Evolutionary conservation across 2,329 filamentous ascomycete genomes (phyloP), one percentile per base, ranked within the genome.

Genomic region (Triangularia setosa): DNA sequence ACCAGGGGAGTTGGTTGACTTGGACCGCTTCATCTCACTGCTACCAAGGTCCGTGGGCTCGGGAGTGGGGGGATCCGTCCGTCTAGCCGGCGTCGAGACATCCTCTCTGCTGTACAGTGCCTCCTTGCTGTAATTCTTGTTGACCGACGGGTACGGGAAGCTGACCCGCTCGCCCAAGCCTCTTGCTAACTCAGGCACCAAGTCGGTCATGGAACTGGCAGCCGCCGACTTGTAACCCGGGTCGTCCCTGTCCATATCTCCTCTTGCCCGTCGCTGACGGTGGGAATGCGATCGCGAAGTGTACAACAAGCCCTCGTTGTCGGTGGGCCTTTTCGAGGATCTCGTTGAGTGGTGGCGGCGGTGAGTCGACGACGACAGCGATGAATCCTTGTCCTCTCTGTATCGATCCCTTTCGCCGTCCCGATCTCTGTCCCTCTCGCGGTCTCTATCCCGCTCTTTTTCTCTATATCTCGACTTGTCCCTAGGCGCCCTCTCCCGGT

Each of bases 81-180:
- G 69, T 57, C 68, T 72, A 55, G 64, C 66, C 67, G 72, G 73
- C 48, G 70, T 69, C 24, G 77, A 74, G 58, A 84, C 69, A 61
- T 85, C 81, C 55, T 88, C 84, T 60, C 80, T 81, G 73, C 86
- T 88, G 61, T 97, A 86, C 54, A 87, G 86, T 5, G 52, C 21
- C 56, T 88, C 84, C 60, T 81, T 81, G 73, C 86, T 88, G 61
- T 97, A 86, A 79, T 52, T 40, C 78, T 96, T 97, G 78, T 91
- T 95, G 77, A 96, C 92, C 11, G 84, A 83, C 1, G 93, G 92
- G 74, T 97, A 96, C 6, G 91, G 89, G 52, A 90, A 74, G 66
- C 83, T 84, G 33, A 80, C 74, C 27, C 82, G 81, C 61, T 83
- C 80, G 58, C 71, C 74, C 65, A 75, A 78, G 55, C 75, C 73